Evolutionary conservation across 2,329 filamentous ascomycete genomes (phyloP).

Genomic region (Leptographium galeiforme): DNA sequence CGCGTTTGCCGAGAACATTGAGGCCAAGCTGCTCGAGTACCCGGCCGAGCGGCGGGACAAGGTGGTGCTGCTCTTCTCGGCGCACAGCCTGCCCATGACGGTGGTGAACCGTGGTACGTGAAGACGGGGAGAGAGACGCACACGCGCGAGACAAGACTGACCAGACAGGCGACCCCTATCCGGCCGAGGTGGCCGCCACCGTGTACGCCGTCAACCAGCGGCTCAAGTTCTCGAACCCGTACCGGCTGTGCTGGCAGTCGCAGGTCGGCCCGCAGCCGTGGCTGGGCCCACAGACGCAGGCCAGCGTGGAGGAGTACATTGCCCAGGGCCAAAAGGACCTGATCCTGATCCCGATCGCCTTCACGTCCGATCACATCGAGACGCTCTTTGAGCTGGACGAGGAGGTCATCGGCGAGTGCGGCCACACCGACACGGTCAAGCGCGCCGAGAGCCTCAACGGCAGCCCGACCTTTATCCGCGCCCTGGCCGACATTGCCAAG

Average conservation of each 20-base stretch:
- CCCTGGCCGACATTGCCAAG: conserved; percentile 76
- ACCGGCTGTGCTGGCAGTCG: conserved; percentile 93
- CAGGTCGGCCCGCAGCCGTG: conserved; percentile 93
- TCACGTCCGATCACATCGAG: conserved; percentile 98
- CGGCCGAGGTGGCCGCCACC: conserved; percentile 87
- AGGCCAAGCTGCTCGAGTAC: conserved; percentile 71
- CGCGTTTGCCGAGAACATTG: conserved; percentile 85
- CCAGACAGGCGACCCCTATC: conserved; percentile 70
- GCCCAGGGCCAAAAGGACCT: conserved; percentile 85
- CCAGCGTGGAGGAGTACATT: conserved; percentile 79
- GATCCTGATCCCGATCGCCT: conserved; percentile 85
- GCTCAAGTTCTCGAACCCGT: conserved; percentile 76
- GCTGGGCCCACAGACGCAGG: conserved; percentile 86
- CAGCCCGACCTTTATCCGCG: conserved; percentile 78
- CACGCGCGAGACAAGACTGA: not conserved
- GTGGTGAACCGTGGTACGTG: conserved; percentile 75
- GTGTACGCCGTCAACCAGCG: conserved; percentile 95
- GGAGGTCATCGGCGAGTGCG: conserved; percentile 84
- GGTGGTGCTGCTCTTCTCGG: conserved; percentile 83
- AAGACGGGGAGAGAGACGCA: not conserved
- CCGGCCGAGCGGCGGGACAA: conserved; percentile 65
- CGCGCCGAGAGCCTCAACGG: conserved; percentile 87
- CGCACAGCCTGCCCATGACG: conserved; percentile 91
- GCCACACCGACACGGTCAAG: conserved; percentile 68
- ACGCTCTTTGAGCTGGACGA: conserved; percentile 88